These are phyloP conservation scores for Sordariomycetes sp. DNA, from an alignment of 2,329 filamentous ascomycete genomes.

Conservation along the genomic window DNA sequence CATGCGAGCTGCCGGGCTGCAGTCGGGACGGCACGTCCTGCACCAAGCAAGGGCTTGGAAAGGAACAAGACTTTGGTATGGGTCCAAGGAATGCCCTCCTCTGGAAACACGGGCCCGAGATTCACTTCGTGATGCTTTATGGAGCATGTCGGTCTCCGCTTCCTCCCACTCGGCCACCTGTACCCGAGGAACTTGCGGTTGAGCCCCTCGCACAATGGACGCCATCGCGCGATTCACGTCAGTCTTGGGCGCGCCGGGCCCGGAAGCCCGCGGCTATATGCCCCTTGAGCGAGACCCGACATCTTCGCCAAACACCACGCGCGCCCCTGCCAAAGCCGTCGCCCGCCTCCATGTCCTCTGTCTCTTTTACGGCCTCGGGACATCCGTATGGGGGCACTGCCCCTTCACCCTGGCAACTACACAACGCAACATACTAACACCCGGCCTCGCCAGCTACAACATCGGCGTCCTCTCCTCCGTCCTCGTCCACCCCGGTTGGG, in stretches of 20 bases:
- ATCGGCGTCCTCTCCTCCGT: slow-evolving; percentile 43
- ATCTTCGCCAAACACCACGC: background rate
- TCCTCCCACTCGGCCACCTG: background rate
- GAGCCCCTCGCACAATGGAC: background rate
- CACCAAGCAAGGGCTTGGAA: background rate
- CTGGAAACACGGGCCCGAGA: background rate
- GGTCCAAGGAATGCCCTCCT: background rate
- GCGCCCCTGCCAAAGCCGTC: slow-evolving; percentile 15
- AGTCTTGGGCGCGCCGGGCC: background rate
- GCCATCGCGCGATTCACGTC: background rate
- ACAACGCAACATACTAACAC: background rate
- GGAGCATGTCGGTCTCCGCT: background rate
- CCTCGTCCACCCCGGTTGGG: slow-evolving; percentile 41
- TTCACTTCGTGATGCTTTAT: too few species aligned
- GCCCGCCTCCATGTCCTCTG: slow-evolving; percentile 23
- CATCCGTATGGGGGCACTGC: slow-evolving; percentile 34
- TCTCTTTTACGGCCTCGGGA: slow-evolving; percentile 33
- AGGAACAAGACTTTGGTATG: background rate
- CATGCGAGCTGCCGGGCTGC: background rate
- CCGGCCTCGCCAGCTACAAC: slow-evolving; percentile 32
- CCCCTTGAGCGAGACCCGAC: background rate
- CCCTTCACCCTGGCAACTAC: background rate
- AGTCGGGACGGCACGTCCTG: background rate
- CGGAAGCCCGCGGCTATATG: background rate
- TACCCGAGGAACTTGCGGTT: background rate